Evolutionary conservation across 2,329 filamentous ascomycete genomes (phyloP).

Genomic region (Fusarium camptoceras): DNA sequence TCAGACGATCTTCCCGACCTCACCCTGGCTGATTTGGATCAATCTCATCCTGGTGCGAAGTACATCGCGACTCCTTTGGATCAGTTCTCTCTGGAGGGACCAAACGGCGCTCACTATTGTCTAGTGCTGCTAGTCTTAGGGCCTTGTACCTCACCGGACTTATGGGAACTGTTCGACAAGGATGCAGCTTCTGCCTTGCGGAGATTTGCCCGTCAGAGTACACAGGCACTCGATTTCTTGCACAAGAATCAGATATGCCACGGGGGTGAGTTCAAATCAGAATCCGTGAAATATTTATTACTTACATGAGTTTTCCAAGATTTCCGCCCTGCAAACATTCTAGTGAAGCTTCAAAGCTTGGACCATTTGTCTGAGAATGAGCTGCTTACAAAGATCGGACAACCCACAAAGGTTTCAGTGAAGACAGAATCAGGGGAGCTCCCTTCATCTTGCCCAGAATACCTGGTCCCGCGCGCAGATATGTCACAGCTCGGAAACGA

Average conservation of each 20-base stretch:
- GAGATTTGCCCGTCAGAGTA: constrained; percentile 35
- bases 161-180: constrained; percentile 13
- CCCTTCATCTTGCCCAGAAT: constrained; percentile 33
- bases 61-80: neutral
- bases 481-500: neutral
- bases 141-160: constrained; percentile 36
- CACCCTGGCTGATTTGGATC: neutral
- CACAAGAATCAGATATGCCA: constrained; percentile 49
- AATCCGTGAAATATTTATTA: too few species aligned
- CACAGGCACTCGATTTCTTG: constrained; percentile 33
- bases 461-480: constrained; percentile 40
- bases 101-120: constrained; percentile 46
- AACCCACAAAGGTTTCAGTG: constrained; percentile 13
- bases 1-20: neutral
- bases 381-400: constrained; percentile 32
- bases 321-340: constrained; percentile 46
- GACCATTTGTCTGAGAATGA: constrained; percentile 42
- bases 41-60: rapidly evolving
- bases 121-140: constrained; percentile 47
- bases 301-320: constrained; percentile 14
- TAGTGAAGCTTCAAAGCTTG: constrained; percentile 37
- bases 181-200: constrained; percentile 23
- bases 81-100: neutral
- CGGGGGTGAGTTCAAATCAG: constrained; percentile 31
- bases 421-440: constrained; percentile 7